phyloP scores from a whole-genome alignment of 441 rosid species.

The Brassica hybrid region DNA sequence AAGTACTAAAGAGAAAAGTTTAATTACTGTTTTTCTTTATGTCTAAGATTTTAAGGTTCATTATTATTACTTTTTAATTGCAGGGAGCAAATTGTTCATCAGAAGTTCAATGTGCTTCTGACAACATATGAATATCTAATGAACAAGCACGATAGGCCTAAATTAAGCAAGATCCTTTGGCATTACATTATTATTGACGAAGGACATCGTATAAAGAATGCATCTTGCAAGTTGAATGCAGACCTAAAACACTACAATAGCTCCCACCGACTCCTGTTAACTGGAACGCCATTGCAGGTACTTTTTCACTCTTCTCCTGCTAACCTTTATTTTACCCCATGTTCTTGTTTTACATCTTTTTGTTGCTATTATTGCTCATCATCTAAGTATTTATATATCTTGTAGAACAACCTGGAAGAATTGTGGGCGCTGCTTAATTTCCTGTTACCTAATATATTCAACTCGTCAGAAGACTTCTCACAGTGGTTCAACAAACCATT shows the following conservation, averaged over 20 bases:
- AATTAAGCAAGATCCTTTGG: constrained; percentile 89
- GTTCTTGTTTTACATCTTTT: not conserved
- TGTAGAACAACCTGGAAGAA: constrained; percentile 95
- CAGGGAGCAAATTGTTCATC: constrained; percentile 93
- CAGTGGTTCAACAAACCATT: constrained; percentile 99
- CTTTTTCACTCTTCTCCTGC: not conserved
- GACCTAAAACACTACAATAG: constrained; percentile 92
- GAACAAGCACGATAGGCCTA: constrained; percentile 98
- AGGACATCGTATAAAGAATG: constrained; percentile 98
- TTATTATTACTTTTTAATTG: constrained; percentile 27
- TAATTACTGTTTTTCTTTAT: not conserved
- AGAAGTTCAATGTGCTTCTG: constrained; percentile 87
- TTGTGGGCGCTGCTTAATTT: constrained; percentile 96
- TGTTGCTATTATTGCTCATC: constrained; percentile 13
- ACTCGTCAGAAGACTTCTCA: constrained; percentile 95
- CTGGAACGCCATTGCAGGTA: constrained; percentile 97
- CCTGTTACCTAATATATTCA: constrained; percentile 91
- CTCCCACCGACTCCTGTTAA: constrained; percentile 83
- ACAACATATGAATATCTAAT: constrained; percentile 95
- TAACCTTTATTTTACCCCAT: constrained; percentile 1
- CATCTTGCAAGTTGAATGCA: constrained; percentile 97
- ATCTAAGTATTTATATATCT: constrained; percentile 27
- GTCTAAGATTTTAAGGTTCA: constrained; percentile 26
- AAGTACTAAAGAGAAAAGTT: constrained; percentile 57
- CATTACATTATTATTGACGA: constrained; percentile 95